Base-by-base conservation (phyloP, 176 grass and related monocot genomes). In the Ensete glaucum region DNA sequence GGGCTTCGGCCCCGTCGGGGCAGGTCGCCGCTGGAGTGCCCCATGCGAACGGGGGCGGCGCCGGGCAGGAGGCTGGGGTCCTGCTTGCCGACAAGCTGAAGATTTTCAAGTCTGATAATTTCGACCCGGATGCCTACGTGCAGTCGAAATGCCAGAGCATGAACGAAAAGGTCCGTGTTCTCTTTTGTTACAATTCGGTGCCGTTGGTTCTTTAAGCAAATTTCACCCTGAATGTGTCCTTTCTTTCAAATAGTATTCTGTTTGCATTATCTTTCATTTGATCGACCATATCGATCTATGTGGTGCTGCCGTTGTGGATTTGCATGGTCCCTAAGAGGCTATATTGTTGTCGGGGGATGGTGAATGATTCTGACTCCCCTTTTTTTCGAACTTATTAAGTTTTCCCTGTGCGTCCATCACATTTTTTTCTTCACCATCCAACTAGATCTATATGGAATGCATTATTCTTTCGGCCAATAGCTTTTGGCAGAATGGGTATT, bases 101-200 rank as follows among this genome's bases (percentile, higher is more conserved):
- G 90, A 94, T 98, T 84, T 98, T 98, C 90, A 98, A 98, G 83
- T 91, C 82, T 52, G 95, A 98, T 54, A 91, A 91, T 67, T 98
- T 98, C 79, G 95, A 93, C 78, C 86, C 86, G 58, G 90, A 91
- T 66, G 75, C 90, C 22, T 98, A 98, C 77, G 86, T 98, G 84
- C 95, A 94, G 80, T 98, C 95, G 67, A 98, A 93, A 79, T 98
- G 95, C 84, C 95, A 91, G 80, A 83, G 79, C 52, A 98, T 98
- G 90, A 85, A 91, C 77, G 95, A 98, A 81, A 98, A 93, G 94
- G 94, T 98, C 21, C 17, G 9, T 51, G 11, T 56, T 54, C 22
- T 70, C 52, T 57, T 57, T 56, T 69, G 2, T 69, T 58, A 54
- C 16, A n/a, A 70, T 50, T 9, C 29, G 9, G 12, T 64, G 7